Base-by-base conservation (phyloP, 768 basidiomycete species). In the Lentinula edodes region DNA sequence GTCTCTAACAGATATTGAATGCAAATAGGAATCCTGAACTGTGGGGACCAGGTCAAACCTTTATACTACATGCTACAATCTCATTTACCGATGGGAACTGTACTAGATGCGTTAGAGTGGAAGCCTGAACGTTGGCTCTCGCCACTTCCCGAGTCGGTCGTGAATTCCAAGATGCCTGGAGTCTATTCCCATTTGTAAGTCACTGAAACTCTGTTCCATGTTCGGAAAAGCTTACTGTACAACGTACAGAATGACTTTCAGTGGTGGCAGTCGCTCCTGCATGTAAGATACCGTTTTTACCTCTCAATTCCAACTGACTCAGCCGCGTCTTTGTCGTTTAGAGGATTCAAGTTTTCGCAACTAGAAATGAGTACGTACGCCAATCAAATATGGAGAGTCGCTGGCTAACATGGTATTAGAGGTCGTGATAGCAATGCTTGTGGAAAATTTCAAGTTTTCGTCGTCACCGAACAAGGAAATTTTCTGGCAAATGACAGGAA, bases 101-200 rank as follows among this genome's bases (percentile, higher is more conserved):
- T 51, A 36, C 13, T 28, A 42, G 80, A 82, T 62, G 75, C 76
- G 0, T 51, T 67, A 20, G 76, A 80, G 62, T 81, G 77, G 75
- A 80, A 76, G 58, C 80, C 80, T 2, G 78, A 80, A 56, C 69
- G 80, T 9, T 81, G 80, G 79, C 67, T 80, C 1, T 62, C 63
- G 5, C 69, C 71, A 1, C 67, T 78, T n/a, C 78, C 76, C 2
- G 66, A 71, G 10, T 63, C 65, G n/a, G 69, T 78, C 16, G 61
- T 52, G 5, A 68, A 72, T 18, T 73, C 76, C 1, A 69, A 67
- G 34, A 66, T 75, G 32, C 73, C 76, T 20, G 74, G 74, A 7
- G 64, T 76, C 8, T 76, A 76, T 61, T 70, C 76, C 2, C 67
- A 74, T 53, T 36, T 74, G 76, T 76, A 56, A 52, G 75, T 65